Evolutionary conservation across 1,284 basidiomycete species (phyloP).

Genomic region (Entoloma clypeatum): DNA sequence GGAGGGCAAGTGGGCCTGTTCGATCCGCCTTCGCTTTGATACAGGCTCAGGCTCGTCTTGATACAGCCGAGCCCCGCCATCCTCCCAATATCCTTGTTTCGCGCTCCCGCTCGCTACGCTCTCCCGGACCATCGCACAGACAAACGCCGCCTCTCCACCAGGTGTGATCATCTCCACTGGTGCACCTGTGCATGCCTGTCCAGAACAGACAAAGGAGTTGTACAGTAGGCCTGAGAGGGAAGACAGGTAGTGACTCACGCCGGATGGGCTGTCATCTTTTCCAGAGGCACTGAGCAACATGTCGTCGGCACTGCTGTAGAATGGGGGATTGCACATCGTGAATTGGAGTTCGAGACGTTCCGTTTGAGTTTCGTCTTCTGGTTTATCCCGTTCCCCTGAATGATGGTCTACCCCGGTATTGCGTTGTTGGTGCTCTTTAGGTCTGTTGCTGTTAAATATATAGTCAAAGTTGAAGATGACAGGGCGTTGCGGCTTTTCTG

Average conservation of each 20-base stretch:
- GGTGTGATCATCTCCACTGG: conserved; percentile 81
- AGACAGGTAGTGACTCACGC: conserved; percentile 43
- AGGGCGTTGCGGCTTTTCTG: too few relatives aligned
- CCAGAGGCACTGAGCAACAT: conserved; percentile 52
- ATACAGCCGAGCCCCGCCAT: too few relatives aligned
- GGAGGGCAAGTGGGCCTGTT: too few relatives aligned
- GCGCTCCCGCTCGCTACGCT: conserved; percentile 38
- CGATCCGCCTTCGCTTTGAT: too few relatives aligned
- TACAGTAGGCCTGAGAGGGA: background rate
- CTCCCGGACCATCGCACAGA: conserved; percentile 75
- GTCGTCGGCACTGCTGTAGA: conserved; percentile 76
- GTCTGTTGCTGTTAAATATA: too few relatives aligned
- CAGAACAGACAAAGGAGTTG: conserved; percentile 1
- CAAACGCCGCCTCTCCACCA: conserved; percentile 84
- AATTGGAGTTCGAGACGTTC: conserved; percentile 50
- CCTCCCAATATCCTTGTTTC: conserved; percentile 46
- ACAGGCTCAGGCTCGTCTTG: too few relatives aligned
- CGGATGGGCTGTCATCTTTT: conserved; percentile 63
- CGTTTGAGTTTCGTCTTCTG: background rate
- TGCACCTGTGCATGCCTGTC: conserved; percentile 77
- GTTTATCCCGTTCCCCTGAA: background rate
- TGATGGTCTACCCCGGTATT: conserved; percentile 16
- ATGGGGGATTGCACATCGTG: conserved; percentile 95
- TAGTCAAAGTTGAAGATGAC: too few relatives aligned
- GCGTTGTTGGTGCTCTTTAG: background rate